phyloP scores from a whole-genome alignment of 2,329 filamentous ascomycete genomes.

The Aspergillus pseudoviridinutans region DNA sequence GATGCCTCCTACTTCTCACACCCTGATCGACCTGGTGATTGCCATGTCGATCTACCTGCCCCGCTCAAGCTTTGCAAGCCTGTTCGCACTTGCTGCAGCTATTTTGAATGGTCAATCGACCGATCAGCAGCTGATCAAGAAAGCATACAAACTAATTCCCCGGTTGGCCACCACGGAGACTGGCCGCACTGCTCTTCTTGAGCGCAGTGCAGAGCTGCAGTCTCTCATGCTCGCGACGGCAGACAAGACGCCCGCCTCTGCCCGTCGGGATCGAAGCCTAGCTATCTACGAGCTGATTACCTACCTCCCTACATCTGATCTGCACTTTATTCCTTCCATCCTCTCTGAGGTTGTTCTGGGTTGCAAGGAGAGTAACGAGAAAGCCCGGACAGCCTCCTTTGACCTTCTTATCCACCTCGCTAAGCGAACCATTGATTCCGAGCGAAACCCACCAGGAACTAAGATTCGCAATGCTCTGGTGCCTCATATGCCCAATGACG shows the following conservation, averaged over 20 bases:
- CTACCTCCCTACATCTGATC: conserved; percentile 68
- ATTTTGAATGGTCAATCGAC: conserved; percentile 65
- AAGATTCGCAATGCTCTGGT: conserved; percentile 88
- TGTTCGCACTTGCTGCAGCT: conserved; percentile 82
- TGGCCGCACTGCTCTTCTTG: conserved; percentile 70
- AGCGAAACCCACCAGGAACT: conserved; percentile 48
- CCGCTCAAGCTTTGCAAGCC: conserved; percentile 72
- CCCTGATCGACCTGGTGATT: conserved; percentile 93
- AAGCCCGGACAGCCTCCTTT: conserved; percentile 83
- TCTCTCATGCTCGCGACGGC: conserved; percentile 72
- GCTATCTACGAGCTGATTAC: conserved; percentile 78
- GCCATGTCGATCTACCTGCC: conserved; percentile 94
- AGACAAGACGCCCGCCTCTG: conserved; percentile 81
- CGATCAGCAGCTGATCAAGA: conserved; percentile 95
- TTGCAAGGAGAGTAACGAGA: conserved; percentile 97
- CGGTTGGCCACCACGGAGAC: conserved; percentile 76
- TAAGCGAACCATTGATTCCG: conserved; percentile 69
- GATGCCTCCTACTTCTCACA: conserved; percentile 90
- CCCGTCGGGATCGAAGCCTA: conserved; percentile 77
- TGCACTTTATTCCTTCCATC: conserved; percentile 90
- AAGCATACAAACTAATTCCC: conserved; percentile 96
- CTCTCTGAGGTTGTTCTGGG: conserved; percentile 93
- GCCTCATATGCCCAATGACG: conserved; percentile 77
- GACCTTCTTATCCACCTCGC: conserved; percentile 87
- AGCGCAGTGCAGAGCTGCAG: conserved; percentile 76